Base-by-base conservation (phyloP, 2,329 filamentous ascomycete species). In the Pochonia chlamydosporia region DNA sequence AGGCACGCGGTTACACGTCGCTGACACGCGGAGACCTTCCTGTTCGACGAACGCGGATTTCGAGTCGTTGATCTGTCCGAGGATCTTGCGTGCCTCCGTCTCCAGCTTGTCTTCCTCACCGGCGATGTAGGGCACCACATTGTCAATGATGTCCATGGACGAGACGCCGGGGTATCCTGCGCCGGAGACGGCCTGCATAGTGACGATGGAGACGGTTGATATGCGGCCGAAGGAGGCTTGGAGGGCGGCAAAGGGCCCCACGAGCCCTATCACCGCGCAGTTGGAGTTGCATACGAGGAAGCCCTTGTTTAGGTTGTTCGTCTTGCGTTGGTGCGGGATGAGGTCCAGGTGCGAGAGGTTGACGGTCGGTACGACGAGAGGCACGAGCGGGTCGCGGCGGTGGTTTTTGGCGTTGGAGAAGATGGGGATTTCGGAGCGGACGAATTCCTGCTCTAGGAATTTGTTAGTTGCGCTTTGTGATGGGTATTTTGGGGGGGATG, bases 391-490 rank as follows among this genome's bases (percentile, higher is more conserved):
- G 65, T 96, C 85, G 64, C 85, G 85, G 59, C 93, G 87, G 78
- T 96, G 89, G 79, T 96, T 97, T 71, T 96, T 96, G 44, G 93
- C 91, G 68, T 97, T 99, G 60, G 90, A 96, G 75, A 99, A 97
- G 65, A 96, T 87, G 60, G 89, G 83, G 44, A 96, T 82, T 62
- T 96, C 84, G 51, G 89, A 85, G 63, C 85, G 86, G 61, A 95
- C 78, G 68, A 97, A 97, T 57, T 87, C 87, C 79, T 88, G 88
- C 69, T 97, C 91, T 91, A 59, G 16, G 16, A 35, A 10, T n/a
- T 43, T 59, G 48, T 13, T 21, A 16, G 20, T 20, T 5, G 37
- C 41, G 26, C 21, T 13, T 25, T 30, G 6, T 26, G 35, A 1
- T 36, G 21, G 14, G 5, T 6, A 35, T 16, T 10, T 13, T n/a